Conservation (phyloP, 2,329 filamentous ascomycete species). For the Phialophora tarda region DNA sequence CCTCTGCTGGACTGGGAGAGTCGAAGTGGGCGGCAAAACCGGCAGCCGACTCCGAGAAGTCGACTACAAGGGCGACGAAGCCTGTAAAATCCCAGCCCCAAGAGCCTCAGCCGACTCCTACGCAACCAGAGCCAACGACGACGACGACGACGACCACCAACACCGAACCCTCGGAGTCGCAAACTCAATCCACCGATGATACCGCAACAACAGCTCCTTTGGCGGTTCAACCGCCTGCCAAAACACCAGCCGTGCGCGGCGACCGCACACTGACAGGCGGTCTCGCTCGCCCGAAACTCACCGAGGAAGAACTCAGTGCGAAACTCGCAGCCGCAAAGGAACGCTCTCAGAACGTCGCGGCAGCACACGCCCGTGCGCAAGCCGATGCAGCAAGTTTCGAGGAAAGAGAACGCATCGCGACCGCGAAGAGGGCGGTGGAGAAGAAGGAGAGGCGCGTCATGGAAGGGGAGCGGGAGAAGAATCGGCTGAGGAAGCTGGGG, state of each 20-base stretch:
- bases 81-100: neutral
- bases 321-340: slow-evolving; percentile 67
- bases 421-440: slow-evolving; percentile 59
- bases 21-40: slow-evolving; percentile 36
- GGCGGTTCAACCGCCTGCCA: slow-evolving; percentile 31
- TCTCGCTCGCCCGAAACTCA: slow-evolving; percentile 64
- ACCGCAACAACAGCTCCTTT: neutral
- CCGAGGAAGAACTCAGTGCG: slow-evolving; percentile 66
- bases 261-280: slow-evolving; percentile 62
- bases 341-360: slow-evolving; percentile 64
- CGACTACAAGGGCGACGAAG: neutral
- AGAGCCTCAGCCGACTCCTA: slow-evolving; percentile 2
- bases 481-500: slow-evolving; percentile 64
- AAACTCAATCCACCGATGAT: neutral
- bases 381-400: slow-evolving; percentile 70
- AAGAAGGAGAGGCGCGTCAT: slow-evolving; percentile 60
- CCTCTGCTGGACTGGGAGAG: slow-evolving; percentile 34
- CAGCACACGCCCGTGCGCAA: slow-evolving; percentile 68
- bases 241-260: slow-evolving; percentile 56
- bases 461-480: slow-evolving; percentile 67
- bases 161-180: neutral
- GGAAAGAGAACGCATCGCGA: slow-evolving; percentile 65
- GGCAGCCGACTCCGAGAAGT: slow-evolving; percentile 13
- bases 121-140: slow-evolving; percentile 32
- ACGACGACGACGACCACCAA: slow-evolving; percentile 12